These are phyloP conservation scores for Xylaria sp. DNA, from an alignment of 2,329 filamentous ascomycete genomes.

Conservation along the genomic window DNA sequence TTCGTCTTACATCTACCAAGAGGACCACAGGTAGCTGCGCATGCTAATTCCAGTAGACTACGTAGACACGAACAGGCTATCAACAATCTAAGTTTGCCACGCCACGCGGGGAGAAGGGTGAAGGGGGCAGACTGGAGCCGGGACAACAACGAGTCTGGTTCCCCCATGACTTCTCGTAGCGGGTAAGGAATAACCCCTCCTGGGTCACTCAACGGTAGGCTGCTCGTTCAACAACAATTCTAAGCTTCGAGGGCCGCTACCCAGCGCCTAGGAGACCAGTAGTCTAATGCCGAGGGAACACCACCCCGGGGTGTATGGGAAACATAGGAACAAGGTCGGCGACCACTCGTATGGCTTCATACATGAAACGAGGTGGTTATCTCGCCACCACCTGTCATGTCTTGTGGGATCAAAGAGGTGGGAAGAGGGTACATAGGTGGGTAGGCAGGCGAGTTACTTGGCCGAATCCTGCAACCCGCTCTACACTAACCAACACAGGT, in stretches of 20 bases:
- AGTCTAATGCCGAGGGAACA: neutral
- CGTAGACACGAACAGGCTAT: neutral
- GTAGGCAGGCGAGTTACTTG: neutral
- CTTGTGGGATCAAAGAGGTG: constrained; percentile 11
- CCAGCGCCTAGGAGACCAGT: constrained; percentile 1
- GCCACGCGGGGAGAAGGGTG: neutral
- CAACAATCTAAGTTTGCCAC: neutral
- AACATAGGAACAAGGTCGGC: neutral
- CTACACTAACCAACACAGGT: constrained; percentile 8
- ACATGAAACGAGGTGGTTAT: constrained; percentile 14
- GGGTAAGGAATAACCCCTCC: neutral
- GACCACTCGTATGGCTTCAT: neutral
- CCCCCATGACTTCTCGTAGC: neutral
- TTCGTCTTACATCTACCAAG: neutral
- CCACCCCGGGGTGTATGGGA: constrained; percentile 6
- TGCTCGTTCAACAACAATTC: neutral
- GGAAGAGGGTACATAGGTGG: constrained; percentile 2
- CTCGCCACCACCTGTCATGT: constrained; percentile 6
- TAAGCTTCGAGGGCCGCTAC: constrained; percentile 11
- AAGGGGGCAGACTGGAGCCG: neutral
- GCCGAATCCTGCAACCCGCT: constrained; percentile 8
- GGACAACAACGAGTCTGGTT: neutral
- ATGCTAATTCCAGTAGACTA: too few species aligned
- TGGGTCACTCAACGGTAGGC: too few species aligned
- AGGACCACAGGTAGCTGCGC: neutral